phyloP scores from a whole-genome alignment of 2,329 filamentous ascomycete species.

The Neonectria coccinea region DNA sequence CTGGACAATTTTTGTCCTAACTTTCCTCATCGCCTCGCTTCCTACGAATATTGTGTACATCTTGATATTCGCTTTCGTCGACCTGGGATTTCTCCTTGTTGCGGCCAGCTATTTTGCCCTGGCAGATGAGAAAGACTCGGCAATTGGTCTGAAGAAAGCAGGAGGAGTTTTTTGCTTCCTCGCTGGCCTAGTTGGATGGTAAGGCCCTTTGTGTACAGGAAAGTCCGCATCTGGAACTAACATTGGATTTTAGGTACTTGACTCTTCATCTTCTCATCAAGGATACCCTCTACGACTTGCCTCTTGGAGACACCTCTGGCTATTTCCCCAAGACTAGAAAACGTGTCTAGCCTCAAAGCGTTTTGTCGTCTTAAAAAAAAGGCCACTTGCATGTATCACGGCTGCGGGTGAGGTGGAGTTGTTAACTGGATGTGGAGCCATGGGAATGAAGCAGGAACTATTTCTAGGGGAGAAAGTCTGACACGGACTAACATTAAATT shows the following conservation, averaged over 20 bases:
- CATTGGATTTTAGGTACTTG: background rate
- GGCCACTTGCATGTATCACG: background rate
- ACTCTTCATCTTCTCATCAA: background rate
- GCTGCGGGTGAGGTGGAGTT: background rate
- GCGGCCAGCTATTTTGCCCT: background rate
- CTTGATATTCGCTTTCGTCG: background rate
- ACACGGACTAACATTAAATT: no score
- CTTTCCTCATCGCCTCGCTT: background rate
- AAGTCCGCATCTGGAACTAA: background rate
- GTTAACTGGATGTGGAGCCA: no score
- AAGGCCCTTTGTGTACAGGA: background rate
- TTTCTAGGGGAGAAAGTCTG: no score
- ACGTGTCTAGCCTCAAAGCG: background rate
- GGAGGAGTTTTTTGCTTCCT: background rate
- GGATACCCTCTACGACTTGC: background rate
- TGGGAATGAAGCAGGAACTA: no score
- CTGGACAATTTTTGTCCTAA: background rate
- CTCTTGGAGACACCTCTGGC: background rate
- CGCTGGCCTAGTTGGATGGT: background rate
- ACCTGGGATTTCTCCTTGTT: background rate
- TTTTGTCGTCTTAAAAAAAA: background rate
- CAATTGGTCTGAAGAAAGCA: background rate
- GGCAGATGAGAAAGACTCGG: background rate
- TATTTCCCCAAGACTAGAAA: constrained; percentile 2
- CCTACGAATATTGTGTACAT: background rate